These are phyloP conservation scores for Aspergillus panamensis DNA, from an alignment of 495 filamentous ascomycete genomes.

Conservation along the genomic window DNA sequence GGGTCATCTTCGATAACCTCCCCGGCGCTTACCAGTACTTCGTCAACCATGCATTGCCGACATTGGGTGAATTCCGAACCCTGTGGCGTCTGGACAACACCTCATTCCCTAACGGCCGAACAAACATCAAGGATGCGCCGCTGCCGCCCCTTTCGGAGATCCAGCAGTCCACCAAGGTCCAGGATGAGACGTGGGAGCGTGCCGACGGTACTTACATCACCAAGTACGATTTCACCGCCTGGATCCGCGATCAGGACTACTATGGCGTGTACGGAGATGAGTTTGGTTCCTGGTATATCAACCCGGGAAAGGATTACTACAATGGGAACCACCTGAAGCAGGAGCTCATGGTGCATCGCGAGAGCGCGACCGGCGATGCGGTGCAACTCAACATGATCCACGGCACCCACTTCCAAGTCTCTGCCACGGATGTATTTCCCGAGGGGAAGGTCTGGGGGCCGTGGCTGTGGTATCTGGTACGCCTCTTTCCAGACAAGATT, in stretches of 20 bases:
- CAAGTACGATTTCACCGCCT: constrained; percentile 39
- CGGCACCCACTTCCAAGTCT: constrained; percentile 39
- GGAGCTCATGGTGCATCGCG: constrained; percentile 40
- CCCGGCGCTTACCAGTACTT: constrained; percentile 44
- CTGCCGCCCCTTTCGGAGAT: constrained; percentile 36
- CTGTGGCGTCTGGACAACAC: constrained; percentile 36
- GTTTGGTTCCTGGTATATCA: constrained; percentile 43
- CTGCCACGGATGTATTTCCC: constrained; percentile 28
- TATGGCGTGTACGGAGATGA: constrained; percentile 34
- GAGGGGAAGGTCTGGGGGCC: constrained; percentile 41
- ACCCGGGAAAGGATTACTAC: constrained; percentile 42
- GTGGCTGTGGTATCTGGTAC: constrained; percentile 41
- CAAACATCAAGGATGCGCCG: constrained; percentile 29
- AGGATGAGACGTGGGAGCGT: constrained; percentile 43
- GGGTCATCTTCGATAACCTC: constrained; percentile 35
- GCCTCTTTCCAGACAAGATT: not conserved
- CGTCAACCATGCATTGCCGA: constrained; percentile 37
- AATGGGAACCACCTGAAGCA: constrained; percentile 43
- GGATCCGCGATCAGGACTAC: constrained; percentile 25
- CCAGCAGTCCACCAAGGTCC: constrained; percentile 29
- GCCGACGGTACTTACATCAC: constrained; percentile 40
- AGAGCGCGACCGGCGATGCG: constrained; percentile 35
- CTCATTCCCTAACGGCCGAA: constrained; percentile 35
- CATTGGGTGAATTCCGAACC: constrained; percentile 41
- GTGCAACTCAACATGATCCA: constrained; percentile 46